These are phyloP conservation scores for Trichophaea hybrida DNA, from an alignment of 2,329 filamentous ascomycete genomes.

Conservation along the genomic window DNA sequence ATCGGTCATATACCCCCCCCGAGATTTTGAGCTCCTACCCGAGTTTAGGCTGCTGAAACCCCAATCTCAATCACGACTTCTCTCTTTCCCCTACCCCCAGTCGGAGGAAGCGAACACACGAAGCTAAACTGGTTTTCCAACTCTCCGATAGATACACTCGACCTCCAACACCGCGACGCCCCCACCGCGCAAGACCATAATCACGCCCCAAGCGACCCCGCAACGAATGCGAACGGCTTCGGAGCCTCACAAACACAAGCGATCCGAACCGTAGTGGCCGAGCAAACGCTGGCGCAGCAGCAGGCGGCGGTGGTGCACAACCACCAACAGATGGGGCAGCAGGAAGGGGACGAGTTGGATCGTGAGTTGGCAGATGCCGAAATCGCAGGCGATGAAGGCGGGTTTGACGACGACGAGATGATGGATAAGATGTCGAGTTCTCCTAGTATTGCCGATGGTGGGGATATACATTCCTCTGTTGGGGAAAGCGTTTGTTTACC, in stretches of 20 bases:
- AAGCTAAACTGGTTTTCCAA: not conserved
- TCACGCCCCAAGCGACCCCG: constrained; percentile 37
- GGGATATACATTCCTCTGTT: constrained; percentile 33
- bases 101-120: not conserved
- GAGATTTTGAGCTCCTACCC: not conserved
- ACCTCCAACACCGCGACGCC: constrained; percentile 70
- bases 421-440: constrained; percentile 98
- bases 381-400: constrained; percentile 49
- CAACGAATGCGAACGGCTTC: constrained; percentile 42
- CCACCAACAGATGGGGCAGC: constrained; percentile 30
- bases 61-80: not conserved
- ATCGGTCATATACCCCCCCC: not conserved
- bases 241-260: constrained; percentile 77
- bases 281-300: constrained; percentile 57
- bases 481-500: constrained; percentile 42
- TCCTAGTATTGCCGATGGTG: constrained; percentile 98
- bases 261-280: constrained; percentile 58
- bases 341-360: constrained; percentile 47
- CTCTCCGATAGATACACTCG: constrained; percentile 63
- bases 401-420: constrained; percentile 77
- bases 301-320: constrained; percentile 35
- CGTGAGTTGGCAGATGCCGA: constrained; percentile 33
- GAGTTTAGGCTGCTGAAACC: not conserved
- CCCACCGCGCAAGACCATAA: constrained; percentile 76
- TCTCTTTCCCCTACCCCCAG: not conserved